These are phyloP conservation scores for Scleromitrula shiraiana DNA, from an alignment of 2,329 filamentous ascomycete species.

Conservation along the genomic window DNA sequence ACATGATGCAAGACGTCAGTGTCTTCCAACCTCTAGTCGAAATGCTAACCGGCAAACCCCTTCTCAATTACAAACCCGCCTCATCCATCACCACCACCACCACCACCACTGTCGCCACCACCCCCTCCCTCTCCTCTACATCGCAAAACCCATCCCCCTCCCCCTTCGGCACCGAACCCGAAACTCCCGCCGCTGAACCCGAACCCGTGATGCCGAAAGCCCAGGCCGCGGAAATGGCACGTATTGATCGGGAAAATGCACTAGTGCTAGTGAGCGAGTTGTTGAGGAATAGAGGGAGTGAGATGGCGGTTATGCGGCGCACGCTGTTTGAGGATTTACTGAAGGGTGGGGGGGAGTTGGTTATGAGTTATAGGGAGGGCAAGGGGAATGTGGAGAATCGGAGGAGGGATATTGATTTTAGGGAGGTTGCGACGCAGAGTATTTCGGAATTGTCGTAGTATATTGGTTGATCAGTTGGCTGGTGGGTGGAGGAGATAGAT, in stretches of 20 bases:
- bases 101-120: neutral
- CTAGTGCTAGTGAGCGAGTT: slow-evolving; percentile 51
- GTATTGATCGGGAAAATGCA: slow-evolving; percentile 52
- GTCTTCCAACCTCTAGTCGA: slow-evolving; percentile 39
- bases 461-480: too few relatives aligned
- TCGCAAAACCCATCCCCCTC: neutral
- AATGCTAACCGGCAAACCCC: slow-evolving; percentile 40
- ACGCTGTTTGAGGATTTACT: slow-evolving; percentile 42
- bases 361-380: slow-evolving; percentile 20
- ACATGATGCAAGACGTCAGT: slow-evolving; percentile 36
- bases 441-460: too few relatives aligned
- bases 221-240: slow-evolving; percentile 36
- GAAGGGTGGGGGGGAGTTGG: slow-evolving; percentile 37
- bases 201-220: slow-evolving; percentile 18
- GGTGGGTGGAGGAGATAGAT: too few relatives aligned
- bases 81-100: neutral
- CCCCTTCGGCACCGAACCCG: neutral
- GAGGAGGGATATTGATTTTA: too few relatives aligned
- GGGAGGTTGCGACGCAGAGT: too few relatives aligned
- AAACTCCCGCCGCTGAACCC: slow-evolving; percentile 6
- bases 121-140: slow-evolving; percentile 2
- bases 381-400: slow-evolving; percentile 6
- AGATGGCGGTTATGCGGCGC: slow-evolving; percentile 34
- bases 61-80: slow-evolving; percentile 17
- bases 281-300: slow-evolving; percentile 36